Conservation (phyloP, 495 filamentous ascomycete species). For the Penicillium odoratum region DNA sequence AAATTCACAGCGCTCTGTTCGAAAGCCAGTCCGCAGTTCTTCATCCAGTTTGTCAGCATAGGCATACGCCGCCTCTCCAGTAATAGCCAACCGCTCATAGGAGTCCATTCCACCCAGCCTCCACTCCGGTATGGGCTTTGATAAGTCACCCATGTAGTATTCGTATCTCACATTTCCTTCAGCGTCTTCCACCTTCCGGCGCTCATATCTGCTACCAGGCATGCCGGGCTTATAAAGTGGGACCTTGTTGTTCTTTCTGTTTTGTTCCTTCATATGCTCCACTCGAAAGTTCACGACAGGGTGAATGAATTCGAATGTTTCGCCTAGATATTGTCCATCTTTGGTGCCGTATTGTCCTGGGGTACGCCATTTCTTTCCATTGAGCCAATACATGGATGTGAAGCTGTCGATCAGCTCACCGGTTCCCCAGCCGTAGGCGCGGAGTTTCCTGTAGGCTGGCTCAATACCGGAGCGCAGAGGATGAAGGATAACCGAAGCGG, state of each 20-base stretch:
- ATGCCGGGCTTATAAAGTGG: slow-evolving; percentile 16
- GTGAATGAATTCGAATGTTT: slow-evolving; percentile 16
- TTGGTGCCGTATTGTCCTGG: slow-evolving; percentile 18
- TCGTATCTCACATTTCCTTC: slow-evolving; percentile 11
- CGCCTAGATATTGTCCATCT: slow-evolving; percentile 10
- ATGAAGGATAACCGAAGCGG: slow-evolving; percentile 1
- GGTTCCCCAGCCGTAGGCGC: slow-evolving; percentile 21
- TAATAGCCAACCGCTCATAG: slow-evolving; percentile 23
- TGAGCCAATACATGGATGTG: slow-evolving; percentile 22
- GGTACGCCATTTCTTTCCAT: slow-evolving; percentile 18
- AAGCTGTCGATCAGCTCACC: slow-evolving; percentile 20
- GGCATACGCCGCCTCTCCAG: slow-evolving; percentile 17
- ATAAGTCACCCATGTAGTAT: slow-evolving; percentile 15
- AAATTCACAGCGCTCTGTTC: slow-evolving; percentile 14
- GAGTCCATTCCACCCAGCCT: slow-evolving; percentile 22
- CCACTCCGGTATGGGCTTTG: slow-evolving; percentile 20
- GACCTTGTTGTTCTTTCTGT: slow-evolving; percentile 4
- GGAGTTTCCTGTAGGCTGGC: slow-evolving; percentile 1
- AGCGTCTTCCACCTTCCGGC: slow-evolving; percentile 10
- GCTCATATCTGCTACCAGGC: slow-evolving; percentile 7
- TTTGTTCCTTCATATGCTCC: slow-evolving; percentile 11
- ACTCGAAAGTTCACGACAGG: slow-evolving; percentile 16
- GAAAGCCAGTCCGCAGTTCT: slow-evolving; percentile 13
- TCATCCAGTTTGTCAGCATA: slow-evolving; percentile 25
- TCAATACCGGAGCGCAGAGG: slow-evolving; percentile 2